Base-by-base conservation (phyloP, 257 asterid genomes). In the Voacanga thouarsii region DNA sequence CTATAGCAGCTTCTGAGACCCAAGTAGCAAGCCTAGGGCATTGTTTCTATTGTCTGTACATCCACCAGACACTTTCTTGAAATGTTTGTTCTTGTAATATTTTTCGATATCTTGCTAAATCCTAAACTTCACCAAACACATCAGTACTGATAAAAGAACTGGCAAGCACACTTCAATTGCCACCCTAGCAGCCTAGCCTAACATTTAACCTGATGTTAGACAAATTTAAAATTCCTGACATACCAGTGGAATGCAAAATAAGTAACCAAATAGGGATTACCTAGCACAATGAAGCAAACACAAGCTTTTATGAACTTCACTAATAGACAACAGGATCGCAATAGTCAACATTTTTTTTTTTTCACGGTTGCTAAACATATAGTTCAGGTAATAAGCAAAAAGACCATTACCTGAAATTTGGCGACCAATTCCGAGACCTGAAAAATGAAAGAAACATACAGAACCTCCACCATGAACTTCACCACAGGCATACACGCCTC, bases 401-500 rank as follows among this genome's bases (percentile, higher is more conserved):
- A 70, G 33, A 19, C 30, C 55, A 77, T 39, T 85, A 95, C 99
- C 98, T 95, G 96, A 86, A 90, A 95, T 76, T 83, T 80, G 79
- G 79, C 70, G 39, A 90, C 88, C 88, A 95, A 76, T 74, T 91
- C 96, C 5, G 78, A 71, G 83, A 93, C 78, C 85, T 95, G 94
- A 84, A 95, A 91, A 55, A 88, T 87, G 73, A 81, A 89, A 28
- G 99, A 86, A 23, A 89, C 84, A 81, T 90, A 95, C 82, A 95
- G 79, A 81, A 90, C 87, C 82, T 91, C 96, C 81, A 85, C 90
- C 89, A 88, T 70, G 84, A 91, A 91, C 50, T 82, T 87, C 51
- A 93, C 83, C 5, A 86, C 92, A 39, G 99, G 99, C 82, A 91
- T 86, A 72, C 99, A 95, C 41, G 96, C 98, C 80, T 87, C 86